Base-by-base conservation (phyloP, 768 basidiomycete species). In the Boletus rubropictus region DNA sequence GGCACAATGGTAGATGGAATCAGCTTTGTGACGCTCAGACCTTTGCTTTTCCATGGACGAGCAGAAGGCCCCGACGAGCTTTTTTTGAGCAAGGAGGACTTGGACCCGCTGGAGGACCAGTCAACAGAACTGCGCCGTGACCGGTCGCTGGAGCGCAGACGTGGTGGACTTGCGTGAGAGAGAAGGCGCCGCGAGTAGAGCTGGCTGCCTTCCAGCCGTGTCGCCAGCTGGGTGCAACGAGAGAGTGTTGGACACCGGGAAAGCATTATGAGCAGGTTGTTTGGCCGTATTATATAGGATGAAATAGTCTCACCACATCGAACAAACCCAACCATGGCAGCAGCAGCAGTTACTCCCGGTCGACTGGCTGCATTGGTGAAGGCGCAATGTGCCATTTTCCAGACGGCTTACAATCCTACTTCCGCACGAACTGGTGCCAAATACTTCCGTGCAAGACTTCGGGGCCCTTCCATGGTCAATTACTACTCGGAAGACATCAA, bases 391-490 rank as follows among this genome's bases (percentile, higher is more conserved):
- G 62, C 73, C 34, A 79, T 97, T 44, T 95, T 97, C 61, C 80
- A 91, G 60, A 95, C 90, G 8, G 73, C 85, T 4, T 91, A 87
- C 69, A 97, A 97, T 68, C 94, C 94, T 0, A 76, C 76, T 3
- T 79, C 78, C 22, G 63, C 80, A 12, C 83, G 94, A 15, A 93
- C 88, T 0, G 95, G 95, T 15, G 86, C 91, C 22, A 97, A 97
- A 70, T 92, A 95, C 70, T 81, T 97, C 38, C 82, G 86, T 17
- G 74, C 78, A 12, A 76, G 86, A 15, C 79, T 97, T 29, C 80
- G 84, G 0, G 95, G 94, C 0, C 91, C 91, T 0, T 77, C 89
- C 22, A 88, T 96, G 84, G 62, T 85, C 53, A 71, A 78, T 5
- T 97, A 97, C 71, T 93, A 94, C 68, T 87, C 86, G 0, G 63